Evolutionary conservation across 2,329 filamentous ascomycete genomes (phyloP), one percentile per base, ranked within the genome.

Genomic region (Harringtonia lauricola): DNA sequence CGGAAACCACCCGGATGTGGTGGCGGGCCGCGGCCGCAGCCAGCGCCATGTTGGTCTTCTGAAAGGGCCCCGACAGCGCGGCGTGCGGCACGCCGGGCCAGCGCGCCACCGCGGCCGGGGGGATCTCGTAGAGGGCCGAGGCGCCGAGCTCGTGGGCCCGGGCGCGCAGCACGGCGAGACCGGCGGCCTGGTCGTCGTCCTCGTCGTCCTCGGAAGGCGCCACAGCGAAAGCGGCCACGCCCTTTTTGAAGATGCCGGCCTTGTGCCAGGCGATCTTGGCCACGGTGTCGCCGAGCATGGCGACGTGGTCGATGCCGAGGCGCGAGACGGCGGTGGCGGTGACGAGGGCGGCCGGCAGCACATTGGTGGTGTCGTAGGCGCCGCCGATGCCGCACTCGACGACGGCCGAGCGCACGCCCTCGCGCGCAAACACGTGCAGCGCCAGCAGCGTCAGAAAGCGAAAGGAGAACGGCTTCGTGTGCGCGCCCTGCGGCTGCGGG

Each of bases 361-460:
- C 75, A 56, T 96, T 96, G 10, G 92, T 98, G 24, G 84, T 83
- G 57, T 54, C 52, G 47, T 52, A 52, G 41, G 49, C 52, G 39
- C 89, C 92, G 15, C 92, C 92, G 50, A 96, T 94, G 1, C 92
- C 92, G 55, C 87, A 94, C 64, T 98, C 92, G 29, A 96, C 73
- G 10, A 96, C 79, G 0, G 87, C 89, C 17, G 79, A 79, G 49
- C 81, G 71, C 0, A 95, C 80, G 1, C 82, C 81, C 58, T 92
- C 83, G 39, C 71, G 62, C 22, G 94, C 57, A 54, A 94, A 98
- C 2, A 81, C 74, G 55, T 94, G 88, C 54, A 94, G 77, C 2
- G 89, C 89, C 66, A 95, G 74, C 31, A 98, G 70, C 0, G 90
- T 95, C 57, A 98, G 61, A 57, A 86, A 95, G 24, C 90, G 82